A percentile compares a stretch with the other conserved stretches of the same genome.
Conservation (phyloP, 2,329 filamentous ascomycete species). For the Penicillium sclerotigenum region DNA sequence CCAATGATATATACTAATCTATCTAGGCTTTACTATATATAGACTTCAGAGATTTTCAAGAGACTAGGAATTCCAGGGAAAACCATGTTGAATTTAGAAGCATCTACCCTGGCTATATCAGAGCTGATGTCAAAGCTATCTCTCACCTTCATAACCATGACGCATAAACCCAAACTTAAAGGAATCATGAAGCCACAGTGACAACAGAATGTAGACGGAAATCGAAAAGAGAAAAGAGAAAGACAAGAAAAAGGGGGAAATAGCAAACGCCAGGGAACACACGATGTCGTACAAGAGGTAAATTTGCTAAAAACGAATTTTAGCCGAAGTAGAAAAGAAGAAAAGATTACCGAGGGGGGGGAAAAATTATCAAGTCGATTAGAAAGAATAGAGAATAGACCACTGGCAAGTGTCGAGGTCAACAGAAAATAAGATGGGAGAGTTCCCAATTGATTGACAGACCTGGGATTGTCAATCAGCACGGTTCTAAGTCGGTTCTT, state of each 20-base stretch:
- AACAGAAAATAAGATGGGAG: background rate
- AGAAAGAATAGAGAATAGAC: background rate
- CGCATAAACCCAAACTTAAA: constrained; percentile 1
- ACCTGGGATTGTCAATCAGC: background rate
- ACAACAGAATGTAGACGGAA: background rate
- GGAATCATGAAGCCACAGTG: background rate
- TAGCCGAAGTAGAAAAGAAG: background rate
- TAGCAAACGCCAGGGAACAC: constrained; percentile 1
- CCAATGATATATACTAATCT: background rate
- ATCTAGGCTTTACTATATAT: background rate
- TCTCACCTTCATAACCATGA: constrained; percentile 12
- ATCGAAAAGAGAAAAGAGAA: too few species aligned
- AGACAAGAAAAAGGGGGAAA: background rate
- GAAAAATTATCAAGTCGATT: background rate
- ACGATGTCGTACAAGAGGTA: constrained; percentile 1
- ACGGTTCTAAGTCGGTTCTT: background rate
- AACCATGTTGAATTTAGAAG: constrained; percentile 15
- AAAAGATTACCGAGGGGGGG: background rate
- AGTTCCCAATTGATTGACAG: background rate
- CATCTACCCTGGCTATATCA: constrained; percentile 8
- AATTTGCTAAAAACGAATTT: constrained; percentile 4
- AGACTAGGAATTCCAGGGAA: background rate
- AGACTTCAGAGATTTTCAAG: background rate
- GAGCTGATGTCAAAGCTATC: constrained; percentile 1
- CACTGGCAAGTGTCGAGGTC: background rate